These are phyloP conservation scores for Quercus suber DNA, from an alignment of 306 rosid genomes.

Conservation along the genomic window DNA sequence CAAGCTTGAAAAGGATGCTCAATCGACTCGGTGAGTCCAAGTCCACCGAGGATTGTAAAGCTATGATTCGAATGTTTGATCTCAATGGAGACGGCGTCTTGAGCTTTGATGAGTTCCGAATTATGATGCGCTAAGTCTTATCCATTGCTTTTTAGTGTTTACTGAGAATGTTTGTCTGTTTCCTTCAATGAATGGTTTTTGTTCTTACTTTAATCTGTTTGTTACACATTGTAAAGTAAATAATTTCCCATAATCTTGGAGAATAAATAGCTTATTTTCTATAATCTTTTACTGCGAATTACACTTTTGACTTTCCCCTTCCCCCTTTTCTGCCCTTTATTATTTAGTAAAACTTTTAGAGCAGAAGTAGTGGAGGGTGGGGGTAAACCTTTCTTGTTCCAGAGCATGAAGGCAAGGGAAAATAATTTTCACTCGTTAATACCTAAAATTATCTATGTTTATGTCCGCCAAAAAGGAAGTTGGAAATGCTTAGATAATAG, in stretches of 20 bases:
- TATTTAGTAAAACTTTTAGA: no score
- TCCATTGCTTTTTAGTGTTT: constrained; percentile 1
- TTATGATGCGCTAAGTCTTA: constrained; percentile 21
- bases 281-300: no score
- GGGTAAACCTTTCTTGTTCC: no score
- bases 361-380: no score
- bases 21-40: constrained; percentile 22
- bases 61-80: constrained; percentile 27
- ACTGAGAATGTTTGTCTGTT: not conserved
- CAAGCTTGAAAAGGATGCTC: constrained; percentile 34
- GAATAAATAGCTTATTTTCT: not conserved
- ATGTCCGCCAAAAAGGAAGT: no score
- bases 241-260: not conserved
- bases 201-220: not conserved
- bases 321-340: no score
- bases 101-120: constrained; percentile 30
- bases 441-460: no score
- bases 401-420: no score
- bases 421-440: no score
- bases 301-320: no score
- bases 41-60: constrained; percentile 23
- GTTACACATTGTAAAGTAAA: no score
- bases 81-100: constrained; percentile 40
- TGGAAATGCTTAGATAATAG: no score
- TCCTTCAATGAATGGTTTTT: not conserved